phyloP scores from a whole-genome alignment of 495 filamentous ascomycete genomes.

The Penicillium chermesinum region DNA sequence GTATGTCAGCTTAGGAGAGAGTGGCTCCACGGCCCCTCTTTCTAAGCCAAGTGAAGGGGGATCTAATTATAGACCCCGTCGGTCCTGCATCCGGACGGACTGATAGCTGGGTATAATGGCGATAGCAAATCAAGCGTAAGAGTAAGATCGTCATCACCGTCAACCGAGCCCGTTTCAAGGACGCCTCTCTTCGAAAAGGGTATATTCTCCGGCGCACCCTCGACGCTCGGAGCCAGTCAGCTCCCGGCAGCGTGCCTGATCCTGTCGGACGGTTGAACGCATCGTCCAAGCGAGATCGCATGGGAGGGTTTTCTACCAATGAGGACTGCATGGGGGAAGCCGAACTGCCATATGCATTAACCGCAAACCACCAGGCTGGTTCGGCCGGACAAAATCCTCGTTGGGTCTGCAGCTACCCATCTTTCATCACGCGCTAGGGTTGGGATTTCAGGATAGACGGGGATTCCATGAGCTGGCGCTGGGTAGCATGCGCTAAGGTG shows the following conservation, averaged over 20 bases:
- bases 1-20: conserved; percentile 6
- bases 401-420: conserved; percentile 19
- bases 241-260: conserved; percentile 10
- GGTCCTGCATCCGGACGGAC: conserved; percentile 15
- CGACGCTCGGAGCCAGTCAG: conserved; percentile 8
- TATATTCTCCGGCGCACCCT: conserved; percentile 2
- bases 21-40: too few species aligned
- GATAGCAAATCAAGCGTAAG: too few species aligned
- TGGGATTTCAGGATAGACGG: conserved; percentile 19
- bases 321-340: too few species aligned
- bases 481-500: conserved; percentile 6
- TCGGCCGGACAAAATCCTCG: too few species aligned
- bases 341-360: not conserved
- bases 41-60: conserved; percentile 4
- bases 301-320: not conserved
- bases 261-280: conserved; percentile 2
- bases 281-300: not conserved
- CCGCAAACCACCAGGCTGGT: not conserved
- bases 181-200: not conserved
- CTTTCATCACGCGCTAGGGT: conserved; percentile 22
- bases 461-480: conserved; percentile 10
- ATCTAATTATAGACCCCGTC: conserved; percentile 1
- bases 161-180: too few species aligned
- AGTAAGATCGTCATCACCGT: too few species aligned
- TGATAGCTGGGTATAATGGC: too few species aligned